Percentiles rank a stretch among this genome's conserved stretches.
phyloP scores from a whole-genome alignment of 352 stramenopile species.

The Globisporangium ultimum region DNA sequence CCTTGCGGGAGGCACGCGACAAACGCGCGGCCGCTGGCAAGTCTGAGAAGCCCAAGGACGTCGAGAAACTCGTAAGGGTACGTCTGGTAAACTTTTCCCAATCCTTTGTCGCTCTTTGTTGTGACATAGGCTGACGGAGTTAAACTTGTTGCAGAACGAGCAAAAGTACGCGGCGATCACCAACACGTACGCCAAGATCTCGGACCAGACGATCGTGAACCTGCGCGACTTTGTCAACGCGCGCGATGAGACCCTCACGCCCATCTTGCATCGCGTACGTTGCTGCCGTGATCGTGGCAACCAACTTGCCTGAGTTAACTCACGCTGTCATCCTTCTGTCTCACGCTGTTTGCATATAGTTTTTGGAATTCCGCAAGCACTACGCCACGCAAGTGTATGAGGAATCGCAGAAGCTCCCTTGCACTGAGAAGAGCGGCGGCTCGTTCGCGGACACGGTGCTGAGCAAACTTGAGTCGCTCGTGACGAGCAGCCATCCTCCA shows the following conservation, averaged over 20 bases:
- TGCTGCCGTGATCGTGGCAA: too few species aligned
- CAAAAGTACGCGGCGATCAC: slow-evolving; percentile 70
- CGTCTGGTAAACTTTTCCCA: slow-evolving; percentile 1
- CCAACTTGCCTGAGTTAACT: too few species aligned
- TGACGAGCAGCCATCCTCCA: background rate
- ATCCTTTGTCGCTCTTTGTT: too few species aligned
- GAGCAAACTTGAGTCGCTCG: slow-evolving; percentile 40
- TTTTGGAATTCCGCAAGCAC: slow-evolving; percentile 59
- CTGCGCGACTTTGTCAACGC: slow-evolving; percentile 59
- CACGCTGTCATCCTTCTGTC: background rate
- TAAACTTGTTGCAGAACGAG: slow-evolving; percentile 38
- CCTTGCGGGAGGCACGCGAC: slow-evolving; percentile 57
- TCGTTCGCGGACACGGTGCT: slow-evolving; percentile 35
- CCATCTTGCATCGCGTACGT: slow-evolving; percentile 57
- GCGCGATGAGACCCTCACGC: slow-evolving; percentile 55
- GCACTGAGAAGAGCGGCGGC: slow-evolving; percentile 37
- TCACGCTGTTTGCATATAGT: slow-evolving; percentile 6
- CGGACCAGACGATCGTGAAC: slow-evolving; percentile 53
- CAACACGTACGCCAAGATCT: slow-evolving; percentile 62
- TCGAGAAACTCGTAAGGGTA: slow-evolving; percentile 72
- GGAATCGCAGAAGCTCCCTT: slow-evolving; percentile 48
- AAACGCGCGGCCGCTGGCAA: slow-evolving; percentile 51
- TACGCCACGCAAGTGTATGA: slow-evolving; percentile 58
- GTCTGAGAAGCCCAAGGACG: slow-evolving; percentile 66
- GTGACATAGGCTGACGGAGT: background rate